Conservation (phyloP, 345 rosid species). For the Citrus medica region DNA sequence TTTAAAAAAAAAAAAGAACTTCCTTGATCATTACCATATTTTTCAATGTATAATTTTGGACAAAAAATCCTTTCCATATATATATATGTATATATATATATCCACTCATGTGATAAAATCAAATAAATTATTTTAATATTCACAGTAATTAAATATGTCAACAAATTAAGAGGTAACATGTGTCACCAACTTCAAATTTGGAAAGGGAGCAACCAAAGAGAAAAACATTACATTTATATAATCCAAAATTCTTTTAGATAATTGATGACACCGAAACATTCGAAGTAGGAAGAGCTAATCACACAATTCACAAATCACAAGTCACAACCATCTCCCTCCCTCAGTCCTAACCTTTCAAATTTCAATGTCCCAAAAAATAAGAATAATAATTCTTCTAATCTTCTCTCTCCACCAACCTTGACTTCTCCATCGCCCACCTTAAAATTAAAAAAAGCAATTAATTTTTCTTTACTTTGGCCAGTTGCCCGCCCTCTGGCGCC, state of each 20-base stretch:
- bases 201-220: too few relatives aligned
- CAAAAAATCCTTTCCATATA: too few relatives aligned
- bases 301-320: not conserved
- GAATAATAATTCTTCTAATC: not conserved
- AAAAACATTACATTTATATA: too few relatives aligned
- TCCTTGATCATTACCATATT: too few relatives aligned
- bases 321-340: not conserved
- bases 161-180: not conserved
- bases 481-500: not conserved
- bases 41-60: too few relatives aligned
- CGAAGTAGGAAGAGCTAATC: not conserved
- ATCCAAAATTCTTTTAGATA: not conserved
- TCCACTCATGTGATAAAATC: not conserved
- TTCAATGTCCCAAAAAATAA: too few relatives aligned
- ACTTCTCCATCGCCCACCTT: not conserved
- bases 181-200: not conserved
- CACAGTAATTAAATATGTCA: not conserved
- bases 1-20: not conserved
- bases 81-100: too few relatives aligned
- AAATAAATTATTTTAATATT: too few relatives aligned
- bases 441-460: not conserved
- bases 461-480: not conserved
- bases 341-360: too few relatives aligned
- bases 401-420: not conserved
- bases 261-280: too few relatives aligned